Evolutionary conservation across 139 green algal genomes (phyloP), one percentile per base, ranked within the genome.

Genomic region (Chlamydomonas asymmetrica): DNA sequence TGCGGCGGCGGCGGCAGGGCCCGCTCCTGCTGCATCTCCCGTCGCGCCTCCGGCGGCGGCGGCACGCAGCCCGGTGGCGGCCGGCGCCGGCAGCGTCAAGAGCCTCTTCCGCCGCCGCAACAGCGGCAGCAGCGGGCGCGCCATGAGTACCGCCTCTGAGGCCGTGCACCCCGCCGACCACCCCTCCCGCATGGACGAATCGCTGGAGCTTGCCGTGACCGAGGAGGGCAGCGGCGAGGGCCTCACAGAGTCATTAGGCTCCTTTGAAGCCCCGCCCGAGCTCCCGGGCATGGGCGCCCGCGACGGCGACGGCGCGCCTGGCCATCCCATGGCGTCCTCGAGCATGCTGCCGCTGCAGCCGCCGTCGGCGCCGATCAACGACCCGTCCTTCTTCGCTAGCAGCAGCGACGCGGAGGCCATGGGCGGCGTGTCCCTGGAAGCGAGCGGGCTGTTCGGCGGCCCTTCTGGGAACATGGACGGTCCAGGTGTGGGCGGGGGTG

Each of bases 321-420:
- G 27, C 13, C 63, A 8, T 34, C 25, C 16, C 61, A 7, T 1
- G 31, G 5, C 13, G 8, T 34, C 60, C 1, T 27, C 60, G 35
- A 35, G 60, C 60, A 16, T 35, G 18, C 5, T 29, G 5, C 2
- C 66, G 20, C 22, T 37, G 34, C 3, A 25, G 35, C 37, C 25
- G 52, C 67, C 35, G 6, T 5, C 10, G 25, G 68, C 68, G 6
- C 23, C 32, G 6, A 7, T 59, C n/a, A 75, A 67, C 2, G 57
- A 65, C 31, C 10, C 10, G 45, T 56, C 59, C 57, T 68, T 76
- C 7, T 76, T 76, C 48, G 70, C n/a, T 0, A 41, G 38, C 1
- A 76, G 67, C 50, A n/a, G 35, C 3, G 67, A 74, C 23, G 50
- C 27, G 1, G 50, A 54, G 27, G 67, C 67, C 3, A 29, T 74